These are phyloP conservation scores for Aspergillus ruber DNA, from an alignment of 2,329 filamentous ascomycete genomes.

Conservation along the genomic window DNA sequence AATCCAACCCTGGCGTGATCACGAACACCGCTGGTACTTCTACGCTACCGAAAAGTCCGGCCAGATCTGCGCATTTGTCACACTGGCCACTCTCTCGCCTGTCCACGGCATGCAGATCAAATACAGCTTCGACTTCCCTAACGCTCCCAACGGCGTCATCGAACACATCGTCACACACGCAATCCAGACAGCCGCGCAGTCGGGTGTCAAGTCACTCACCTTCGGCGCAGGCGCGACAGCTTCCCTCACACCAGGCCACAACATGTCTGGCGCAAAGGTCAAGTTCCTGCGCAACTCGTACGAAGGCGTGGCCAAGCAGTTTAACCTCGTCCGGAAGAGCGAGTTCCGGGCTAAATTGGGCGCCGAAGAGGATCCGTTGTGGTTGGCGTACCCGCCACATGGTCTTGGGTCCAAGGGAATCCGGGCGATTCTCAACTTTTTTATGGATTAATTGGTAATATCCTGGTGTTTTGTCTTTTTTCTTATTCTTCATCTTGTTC, in stretches of 20 bases:
- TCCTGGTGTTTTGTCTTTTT: background rate
- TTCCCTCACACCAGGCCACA: slow-evolving; percentile 69
- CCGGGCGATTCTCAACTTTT: slow-evolving; percentile 82
- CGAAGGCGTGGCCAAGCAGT: slow-evolving; percentile 70
- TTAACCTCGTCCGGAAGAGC: slow-evolving; percentile 74
- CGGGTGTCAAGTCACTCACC: slow-evolving; percentile 63
- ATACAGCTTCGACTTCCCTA: slow-evolving; percentile 90
- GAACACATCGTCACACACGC: slow-evolving; percentile 73
- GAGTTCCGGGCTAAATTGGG: slow-evolving; percentile 91
- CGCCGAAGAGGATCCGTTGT: slow-evolving; percentile 73
- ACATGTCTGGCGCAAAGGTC: slow-evolving; percentile 72
- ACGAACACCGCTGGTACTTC: slow-evolving; percentile 77
- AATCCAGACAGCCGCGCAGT: slow-evolving; percentile 54
- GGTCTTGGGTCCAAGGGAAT: slow-evolving; percentile 76
- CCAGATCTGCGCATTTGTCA: slow-evolving; percentile 68
- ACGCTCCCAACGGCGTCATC: slow-evolving; percentile 77
- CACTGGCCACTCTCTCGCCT: slow-evolving; percentile 73
- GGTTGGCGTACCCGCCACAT: slow-evolving; percentile 82
- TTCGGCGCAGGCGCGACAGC: slow-evolving; percentile 78
- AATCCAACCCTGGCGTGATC: slow-evolving; percentile 80
- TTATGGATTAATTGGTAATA: slow-evolving; percentile 52
- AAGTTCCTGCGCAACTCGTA: slow-evolving; percentile 79
- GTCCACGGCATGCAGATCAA: slow-evolving; percentile 88
- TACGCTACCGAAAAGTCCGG: slow-evolving; percentile 69
- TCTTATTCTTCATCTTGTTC: too few species aligned